These are phyloP conservation scores for Penicillium herquei DNA, from an alignment of 495 filamentous ascomycete species.

Conservation along the genomic window DNA sequence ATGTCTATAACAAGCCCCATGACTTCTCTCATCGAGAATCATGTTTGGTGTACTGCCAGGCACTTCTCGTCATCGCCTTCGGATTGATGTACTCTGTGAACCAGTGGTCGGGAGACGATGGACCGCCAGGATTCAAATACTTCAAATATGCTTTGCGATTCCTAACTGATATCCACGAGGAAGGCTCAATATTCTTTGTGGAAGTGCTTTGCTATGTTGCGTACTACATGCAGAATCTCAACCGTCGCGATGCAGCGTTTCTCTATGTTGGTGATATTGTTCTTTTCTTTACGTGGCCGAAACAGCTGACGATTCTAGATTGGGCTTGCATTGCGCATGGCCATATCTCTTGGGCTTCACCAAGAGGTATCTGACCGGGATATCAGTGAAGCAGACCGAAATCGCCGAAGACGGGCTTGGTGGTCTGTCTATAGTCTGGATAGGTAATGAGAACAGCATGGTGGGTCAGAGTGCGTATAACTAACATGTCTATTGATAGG, in stretches of 20 bases:
- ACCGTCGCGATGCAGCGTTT: constrained; percentile 48
- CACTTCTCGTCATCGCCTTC: constrained; percentile 48
- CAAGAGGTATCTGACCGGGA: constrained; percentile 40
- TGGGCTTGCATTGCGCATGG: constrained; percentile 51
- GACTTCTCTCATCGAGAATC: constrained; percentile 35
- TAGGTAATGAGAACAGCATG: constrained; percentile 16
- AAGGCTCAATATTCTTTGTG: constrained; percentile 49
- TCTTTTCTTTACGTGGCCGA: background rate
- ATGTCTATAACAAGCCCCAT: constrained; percentile 36
- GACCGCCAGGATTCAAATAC: constrained; percentile 50
- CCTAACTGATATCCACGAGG: constrained; percentile 50
- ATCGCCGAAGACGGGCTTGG: constrained; percentile 49
- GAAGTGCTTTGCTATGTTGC: constrained; percentile 51
- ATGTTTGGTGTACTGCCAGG: constrained; percentile 37
- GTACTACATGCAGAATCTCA: constrained; percentile 55
- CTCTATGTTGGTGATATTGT: constrained; percentile 32
- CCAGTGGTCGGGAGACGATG: constrained; percentile 47
- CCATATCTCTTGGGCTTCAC: constrained; percentile 51
- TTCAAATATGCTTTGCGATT: constrained; percentile 48
- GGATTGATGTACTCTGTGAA: constrained; percentile 53
- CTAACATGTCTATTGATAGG: constrained; percentile 8
- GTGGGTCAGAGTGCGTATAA: background rate
- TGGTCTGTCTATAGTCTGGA: constrained; percentile 55
- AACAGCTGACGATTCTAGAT: constrained; percentile 26
- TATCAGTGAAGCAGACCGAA: constrained; percentile 34